phyloP scores from a whole-genome alignment of 2,329 filamentous ascomycete genomes.

The Trichoderma cornu-damae region DNA sequence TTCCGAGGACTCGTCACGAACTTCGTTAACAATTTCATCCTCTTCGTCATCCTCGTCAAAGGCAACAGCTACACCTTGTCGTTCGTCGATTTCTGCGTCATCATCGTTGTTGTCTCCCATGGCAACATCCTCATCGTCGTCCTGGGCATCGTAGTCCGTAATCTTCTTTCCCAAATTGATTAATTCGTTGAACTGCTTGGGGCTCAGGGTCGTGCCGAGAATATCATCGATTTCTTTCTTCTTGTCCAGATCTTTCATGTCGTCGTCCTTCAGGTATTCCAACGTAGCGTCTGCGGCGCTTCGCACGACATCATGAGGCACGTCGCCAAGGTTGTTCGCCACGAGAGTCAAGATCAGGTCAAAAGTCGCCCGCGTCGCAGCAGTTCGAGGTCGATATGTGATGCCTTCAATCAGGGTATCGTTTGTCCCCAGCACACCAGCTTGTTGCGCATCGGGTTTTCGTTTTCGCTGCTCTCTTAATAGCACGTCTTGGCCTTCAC shows the following conservation, averaged over 20 bases:
- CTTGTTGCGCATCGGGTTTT: slow-evolving; percentile 66
- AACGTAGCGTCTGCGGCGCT: slow-evolving; percentile 90
- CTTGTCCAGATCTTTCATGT: slow-evolving; percentile 94
- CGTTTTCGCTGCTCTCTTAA: slow-evolving; percentile 81
- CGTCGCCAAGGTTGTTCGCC: slow-evolving; percentile 82
- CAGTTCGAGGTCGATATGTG: slow-evolving; percentile 84
- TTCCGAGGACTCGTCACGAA: slow-evolving; percentile 81
- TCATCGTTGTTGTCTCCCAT: slow-evolving; percentile 59
- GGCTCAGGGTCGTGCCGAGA: slow-evolving; percentile 71
- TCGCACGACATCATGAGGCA: slow-evolving; percentile 82
- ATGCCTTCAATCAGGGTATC: slow-evolving; percentile 89
- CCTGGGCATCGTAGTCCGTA: slow-evolving; percentile 94
- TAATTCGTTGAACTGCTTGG: slow-evolving; percentile 94
- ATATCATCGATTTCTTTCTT: slow-evolving; percentile 97
- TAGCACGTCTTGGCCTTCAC: slow-evolving; percentile 78
- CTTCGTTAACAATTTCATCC: slow-evolving; percentile 71
- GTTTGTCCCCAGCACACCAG: slow-evolving; percentile 74
- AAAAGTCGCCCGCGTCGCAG: slow-evolving; percentile 86
- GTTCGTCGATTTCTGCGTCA: slow-evolving; percentile 79
- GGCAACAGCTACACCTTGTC: slow-evolving; percentile 93
- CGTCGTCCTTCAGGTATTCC: slow-evolving; percentile 90
- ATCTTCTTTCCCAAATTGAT: slow-evolving; percentile 98
- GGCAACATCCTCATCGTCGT: slow-evolving; percentile 85
- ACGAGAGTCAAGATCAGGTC: slow-evolving; percentile 91
- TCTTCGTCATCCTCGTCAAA: slow-evolving; percentile 91